phyloP scores from a whole-genome alignment of 225 moss, liverwort and hornwort species.

The Polytrichum commune region DNA sequence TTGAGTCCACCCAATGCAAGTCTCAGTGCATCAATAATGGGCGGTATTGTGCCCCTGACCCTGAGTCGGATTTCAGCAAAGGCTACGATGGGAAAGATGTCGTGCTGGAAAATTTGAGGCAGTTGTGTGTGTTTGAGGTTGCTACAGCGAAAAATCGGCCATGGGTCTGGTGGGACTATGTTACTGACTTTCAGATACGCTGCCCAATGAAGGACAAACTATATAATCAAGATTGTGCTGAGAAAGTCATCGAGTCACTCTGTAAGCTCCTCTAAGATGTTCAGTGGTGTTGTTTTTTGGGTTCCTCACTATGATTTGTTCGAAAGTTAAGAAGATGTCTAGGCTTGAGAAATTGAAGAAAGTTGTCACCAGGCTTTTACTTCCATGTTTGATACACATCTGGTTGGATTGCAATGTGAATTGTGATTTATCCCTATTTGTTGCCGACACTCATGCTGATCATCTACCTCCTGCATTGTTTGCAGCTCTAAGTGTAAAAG shows the following conservation, averaged over 20 bases:
- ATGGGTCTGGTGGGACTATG: conserved; percentile 69
- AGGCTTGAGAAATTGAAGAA: background rate
- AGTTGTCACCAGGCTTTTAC: background rate
- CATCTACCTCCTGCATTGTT: background rate
- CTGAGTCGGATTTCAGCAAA: conserved; percentile 47
- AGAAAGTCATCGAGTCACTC: conserved; percentile 37
- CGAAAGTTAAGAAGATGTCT: too few relatives aligned
- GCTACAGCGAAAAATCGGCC: conserved; percentile 26
- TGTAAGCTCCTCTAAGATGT: conserved; percentile 12
- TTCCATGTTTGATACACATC: background rate
- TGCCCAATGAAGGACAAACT: conserved; percentile 57
- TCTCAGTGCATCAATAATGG: conserved; percentile 60
- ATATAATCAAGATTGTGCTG: conserved; percentile 39
- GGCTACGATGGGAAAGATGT: conserved; percentile 67
- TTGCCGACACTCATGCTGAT: background rate
- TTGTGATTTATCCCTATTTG: too few relatives aligned
- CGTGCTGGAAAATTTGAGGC: conserved; percentile 55
- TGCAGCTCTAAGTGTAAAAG: conserved; percentile 25
- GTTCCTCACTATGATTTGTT: too few relatives aligned
- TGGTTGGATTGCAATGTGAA: background rate
- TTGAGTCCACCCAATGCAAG: conserved; percentile 38
- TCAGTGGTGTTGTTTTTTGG: too few relatives aligned
- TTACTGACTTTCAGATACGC: conserved; percentile 51
- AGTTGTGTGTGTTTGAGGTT: conserved; percentile 47
- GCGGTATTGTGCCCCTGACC: conserved; percentile 64